A percentile compares a stretch with the other conserved stretches of the same genome.
phyloP scores from a whole-genome alignment of 768 basidiomycete genomes.

The Clitopilus passeckerianus region DNA sequence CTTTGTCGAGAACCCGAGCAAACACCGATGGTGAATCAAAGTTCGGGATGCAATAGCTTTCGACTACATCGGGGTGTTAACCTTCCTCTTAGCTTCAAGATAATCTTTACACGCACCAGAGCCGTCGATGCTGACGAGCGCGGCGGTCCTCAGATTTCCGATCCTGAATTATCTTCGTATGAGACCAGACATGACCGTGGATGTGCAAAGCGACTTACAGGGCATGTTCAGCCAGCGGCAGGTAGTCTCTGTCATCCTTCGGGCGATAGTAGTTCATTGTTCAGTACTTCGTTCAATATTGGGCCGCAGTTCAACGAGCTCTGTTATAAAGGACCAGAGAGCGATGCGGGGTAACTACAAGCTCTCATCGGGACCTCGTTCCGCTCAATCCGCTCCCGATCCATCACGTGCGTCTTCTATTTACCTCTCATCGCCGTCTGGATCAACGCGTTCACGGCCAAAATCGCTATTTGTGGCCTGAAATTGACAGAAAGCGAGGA shows the following conservation, averaged over 20 bases:
- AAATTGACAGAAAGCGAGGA: neutral
- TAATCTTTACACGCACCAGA: constrained; percentile 45
- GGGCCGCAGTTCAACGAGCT: neutral
- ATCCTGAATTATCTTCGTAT: constrained; percentile 42
- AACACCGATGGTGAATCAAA: constrained; percentile 94
- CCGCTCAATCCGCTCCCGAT: neutral
- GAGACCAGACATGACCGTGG: neutral
- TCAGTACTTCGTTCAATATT: neutral
- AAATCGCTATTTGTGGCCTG: neutral
- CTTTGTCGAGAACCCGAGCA: constrained; percentile 82
- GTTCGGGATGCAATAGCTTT: constrained; percentile 89
- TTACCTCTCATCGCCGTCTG: neutral
- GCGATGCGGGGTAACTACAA: neutral
- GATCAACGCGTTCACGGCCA: neutral
- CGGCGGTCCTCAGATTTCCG: constrained; percentile 80
- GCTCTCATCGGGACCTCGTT: neutral
- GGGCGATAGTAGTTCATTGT: constrained; percentile 54
- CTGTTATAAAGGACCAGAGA: neutral
- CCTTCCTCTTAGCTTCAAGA: neutral
- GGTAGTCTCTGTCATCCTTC: constrained; percentile 55
- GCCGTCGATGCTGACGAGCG: constrained; percentile 78
- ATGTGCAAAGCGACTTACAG: constrained; percentile 39
- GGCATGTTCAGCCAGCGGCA: constrained; percentile 75
- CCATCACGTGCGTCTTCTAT: neutral
- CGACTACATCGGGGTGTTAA: constrained; percentile 42